Base-by-base conservation (phyloP, 192 early-diverging fungal species). In the Funneliformis mosseae region DNA sequence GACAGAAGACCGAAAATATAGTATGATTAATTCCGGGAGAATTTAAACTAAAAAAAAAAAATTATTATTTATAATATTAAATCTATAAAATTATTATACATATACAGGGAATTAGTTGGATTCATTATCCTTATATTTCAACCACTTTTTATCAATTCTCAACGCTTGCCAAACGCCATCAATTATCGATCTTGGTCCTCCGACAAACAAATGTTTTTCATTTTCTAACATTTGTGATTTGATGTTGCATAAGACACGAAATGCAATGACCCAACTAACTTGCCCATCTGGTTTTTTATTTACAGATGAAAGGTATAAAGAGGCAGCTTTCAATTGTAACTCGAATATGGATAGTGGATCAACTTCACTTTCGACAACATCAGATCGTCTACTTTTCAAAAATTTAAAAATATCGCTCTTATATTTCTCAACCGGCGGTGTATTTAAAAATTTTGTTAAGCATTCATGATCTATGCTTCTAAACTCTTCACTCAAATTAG, bases 141-240 rank as follows among this genome's bases (percentile, higher is more conserved):
- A 55, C 1, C 3, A 55, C 18, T 5, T 55, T 55, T 55, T 16
- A 6, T 55, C 50, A 18, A 55, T 55, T 18, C 6, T 21, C 18
- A 55, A 55, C 6, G 50, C 50, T 55, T 55, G 50, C 50, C 50
- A 55, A 55, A 76, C 60, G 16, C 39, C 61, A 25, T 63, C 55
- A 21, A 39, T 41, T 62, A 76, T 18, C 0, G 16, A 23, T 76
- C 75, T 76, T 21, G 75, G 59, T 41, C 75, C 75, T 8, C 75
- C 75, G 5, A 63, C 5, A 10, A n/a, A 41, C 5, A 9, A 16
- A 27, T 5, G 18, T 45, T 43, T 23, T 27, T 76, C 75, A 39
- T 12, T n/a, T 23, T 76, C 75, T 42, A 76, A 14, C 60, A 76
- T 76, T 25, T 10, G 39, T 45, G 77, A 43, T 78, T 79, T 79